Conservation (phyloP, 169 alveolate genomes). For the Sarcocystis neurona region DNA sequence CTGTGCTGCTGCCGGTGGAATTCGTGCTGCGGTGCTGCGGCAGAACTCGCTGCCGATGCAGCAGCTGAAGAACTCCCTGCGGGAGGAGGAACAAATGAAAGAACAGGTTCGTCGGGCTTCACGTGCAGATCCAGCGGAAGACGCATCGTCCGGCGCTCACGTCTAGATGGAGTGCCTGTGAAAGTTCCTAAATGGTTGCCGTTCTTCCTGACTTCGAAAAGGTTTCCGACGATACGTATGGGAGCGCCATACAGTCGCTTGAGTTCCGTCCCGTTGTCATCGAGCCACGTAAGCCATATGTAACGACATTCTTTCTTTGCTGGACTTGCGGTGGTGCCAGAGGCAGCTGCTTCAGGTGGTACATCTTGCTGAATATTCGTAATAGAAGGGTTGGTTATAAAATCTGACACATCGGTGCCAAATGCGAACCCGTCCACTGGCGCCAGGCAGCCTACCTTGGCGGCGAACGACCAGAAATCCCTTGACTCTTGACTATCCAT, state of each 20-base stretch:
- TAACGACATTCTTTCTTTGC: too few species aligned
- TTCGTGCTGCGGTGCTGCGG: too few species aligned
- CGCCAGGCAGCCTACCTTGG: not conserved
- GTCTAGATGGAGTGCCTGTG: not conserved
- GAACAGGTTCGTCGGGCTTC: not conserved
- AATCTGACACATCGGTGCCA: not conserved
- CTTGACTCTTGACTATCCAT: slow-evolving; percentile 3
- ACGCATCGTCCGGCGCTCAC: too few species aligned
- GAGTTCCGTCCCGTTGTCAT: slow-evolving; percentile 9
- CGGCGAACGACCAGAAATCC: not conserved
- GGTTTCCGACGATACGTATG: not conserved
- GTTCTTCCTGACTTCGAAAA: not conserved
- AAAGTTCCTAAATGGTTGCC: not conserved
- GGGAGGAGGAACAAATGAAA: slow-evolving; percentile 4
- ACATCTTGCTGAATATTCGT: too few species aligned
- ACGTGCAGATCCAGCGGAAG: slow-evolving; percentile 21
- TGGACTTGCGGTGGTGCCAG: too few species aligned
- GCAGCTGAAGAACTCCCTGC: not conserved
- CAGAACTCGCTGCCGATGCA: slow-evolving; percentile 4
- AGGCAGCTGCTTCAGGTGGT: too few species aligned
- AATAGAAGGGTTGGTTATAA: too few species aligned
- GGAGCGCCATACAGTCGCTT: slow-evolving; percentile 22
- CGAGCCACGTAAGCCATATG: slow-evolving; percentile 24
- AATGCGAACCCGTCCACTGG: slow-evolving; percentile 12
- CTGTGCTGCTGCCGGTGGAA: too few species aligned